Base-by-base conservation (phyloP, 768 basidiomycete genomes). In the Chalciporus piperatus region DNA sequence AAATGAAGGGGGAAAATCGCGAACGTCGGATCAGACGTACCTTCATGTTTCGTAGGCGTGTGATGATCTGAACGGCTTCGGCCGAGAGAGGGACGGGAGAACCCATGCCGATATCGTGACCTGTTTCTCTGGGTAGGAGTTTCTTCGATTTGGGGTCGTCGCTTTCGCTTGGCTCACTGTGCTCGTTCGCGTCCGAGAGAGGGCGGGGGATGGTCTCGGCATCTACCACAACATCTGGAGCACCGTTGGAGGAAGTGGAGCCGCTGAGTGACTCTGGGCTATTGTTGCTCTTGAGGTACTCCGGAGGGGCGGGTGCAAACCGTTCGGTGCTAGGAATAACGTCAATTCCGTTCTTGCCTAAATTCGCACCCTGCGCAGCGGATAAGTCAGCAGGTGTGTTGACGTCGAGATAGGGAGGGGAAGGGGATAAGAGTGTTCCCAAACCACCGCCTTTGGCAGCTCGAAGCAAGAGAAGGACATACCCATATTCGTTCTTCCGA, bases 41-140 rank as follows among this genome's bases (percentile, higher is more conserved):
- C 79, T 92, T 92, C 83, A 86, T 84, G 59, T 89, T 91, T 49
- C 92, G 78, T 50, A 95, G 67, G 19, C 79, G 75, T 12, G 82
- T 87, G 61, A 95, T 93, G n/a, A 92, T 73, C 1, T 76, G 78
- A 7, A 90, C 85, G 17, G 90, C 88, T 59, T 90, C 85, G 5
- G 76, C 74, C 4, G 89, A 89, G 14, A 95, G 74, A 0, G 85
- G 84, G 0, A 92, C 84, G 12, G 90, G 90, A 1, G 91, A 92
- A 2, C 87, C 85, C 84, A 91, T 87, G 6, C 91, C 91, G 49
- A 92, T 90, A 63, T 92, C 91, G 50, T 86, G 79, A 1, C 91
- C 91, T 0, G 89, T 91, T 72, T 92, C 91, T 42, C 91, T 81
- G 0, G 91, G 91, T 28, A 93, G 75, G 7, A 82, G 72, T 58